Base-by-base conservation (phyloP, 148 eudicot species). In the Fallopia convolvulus region DNA sequence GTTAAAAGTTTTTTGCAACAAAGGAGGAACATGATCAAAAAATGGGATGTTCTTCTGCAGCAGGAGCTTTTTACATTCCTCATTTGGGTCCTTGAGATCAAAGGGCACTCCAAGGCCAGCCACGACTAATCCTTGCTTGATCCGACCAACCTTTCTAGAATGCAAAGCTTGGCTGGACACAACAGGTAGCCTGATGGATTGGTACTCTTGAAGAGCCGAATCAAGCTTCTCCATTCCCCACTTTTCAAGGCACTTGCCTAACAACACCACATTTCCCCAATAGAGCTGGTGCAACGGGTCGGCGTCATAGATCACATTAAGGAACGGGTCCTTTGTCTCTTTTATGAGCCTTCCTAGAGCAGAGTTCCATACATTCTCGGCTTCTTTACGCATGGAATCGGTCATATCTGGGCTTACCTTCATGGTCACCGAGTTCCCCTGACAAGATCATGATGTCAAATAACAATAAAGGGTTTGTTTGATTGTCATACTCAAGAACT, bases 371-470 rank as follows among this genome's bases (percentile, higher is more conserved):
- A 83, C 61, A 49, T 81, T 80, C 70, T 84, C 89, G 14, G 97
- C 90, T 41, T 85, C 91, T 77, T 88, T 78, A 0, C 87, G 85
- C 97, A 94, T 88, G 53, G 83, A 63, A 74, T 84, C 63, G 30
- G 88, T 85, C 89, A 85, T 88, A 65, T 90, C 88, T 8, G 80
- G 60, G 79, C 87, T 89, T 61, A 88, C 95, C 85, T 88, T 94
- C 85, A 84, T 83, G 44, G 98, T 94, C 74, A 92, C 90, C 0
- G 98, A 94, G 73, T 84, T 89, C 26, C 92, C 88, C 98, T 92
- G 81, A 20, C 5, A n/a, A n/a, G n/a, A n/a, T n/a, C n/a, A 74
- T 68, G 8, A 55, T 42, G 30, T 18, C 32, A 39, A 4, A 4
- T 40, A 12, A 50, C 40, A 36, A 36, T 36, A 2, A 36, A 2